Conservation (phyloP, 306 rosid species). For the Betula pendula region DNA sequence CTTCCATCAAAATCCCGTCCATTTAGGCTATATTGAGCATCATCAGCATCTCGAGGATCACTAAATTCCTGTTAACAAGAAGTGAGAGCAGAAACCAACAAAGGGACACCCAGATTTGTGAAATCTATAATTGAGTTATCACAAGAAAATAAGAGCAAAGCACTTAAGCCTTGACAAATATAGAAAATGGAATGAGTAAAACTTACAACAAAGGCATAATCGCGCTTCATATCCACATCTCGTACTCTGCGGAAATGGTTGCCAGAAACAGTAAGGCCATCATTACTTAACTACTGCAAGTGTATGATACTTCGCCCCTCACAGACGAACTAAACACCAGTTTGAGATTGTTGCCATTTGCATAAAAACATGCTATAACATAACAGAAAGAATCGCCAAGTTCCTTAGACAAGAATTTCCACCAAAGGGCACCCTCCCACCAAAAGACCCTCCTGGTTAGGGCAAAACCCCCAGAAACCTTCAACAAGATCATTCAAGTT, state of each 20-base stretch:
- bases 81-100: constrained; percentile 30
- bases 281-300: constrained; percentile 79
- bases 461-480: constrained; percentile 82
- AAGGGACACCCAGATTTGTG: constrained; percentile 26
- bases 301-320: constrained; percentile 76
- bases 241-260: constrained; percentile 93
- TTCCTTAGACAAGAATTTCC: constrained; percentile 71
- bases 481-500: constrained; percentile 86
- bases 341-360: constrained; percentile 88
- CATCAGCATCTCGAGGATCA: constrained; percentile 87
- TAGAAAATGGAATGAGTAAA: constrained; percentile 19
- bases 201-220: constrained; percentile 87
- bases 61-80: constrained; percentile 68
- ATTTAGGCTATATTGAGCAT: constrained; percentile 74
- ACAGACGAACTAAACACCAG: constrained; percentile 87
- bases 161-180: constrained; percentile 20
- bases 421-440: constrained; percentile 88
- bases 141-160: constrained; percentile 7
- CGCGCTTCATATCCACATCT: constrained; percentile 90
- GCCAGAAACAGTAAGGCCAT: constrained; percentile 93
- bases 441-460: constrained; percentile 76
- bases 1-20: constrained; percentile 80
- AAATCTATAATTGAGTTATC: constrained; percentile 23
- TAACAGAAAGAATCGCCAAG: constrained; percentile 89
- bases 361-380: constrained; percentile 82